phyloP scores from a whole-genome alignment of 2,329 filamentous ascomycete genomes.

The Cladophialophora psammophila region DNA sequence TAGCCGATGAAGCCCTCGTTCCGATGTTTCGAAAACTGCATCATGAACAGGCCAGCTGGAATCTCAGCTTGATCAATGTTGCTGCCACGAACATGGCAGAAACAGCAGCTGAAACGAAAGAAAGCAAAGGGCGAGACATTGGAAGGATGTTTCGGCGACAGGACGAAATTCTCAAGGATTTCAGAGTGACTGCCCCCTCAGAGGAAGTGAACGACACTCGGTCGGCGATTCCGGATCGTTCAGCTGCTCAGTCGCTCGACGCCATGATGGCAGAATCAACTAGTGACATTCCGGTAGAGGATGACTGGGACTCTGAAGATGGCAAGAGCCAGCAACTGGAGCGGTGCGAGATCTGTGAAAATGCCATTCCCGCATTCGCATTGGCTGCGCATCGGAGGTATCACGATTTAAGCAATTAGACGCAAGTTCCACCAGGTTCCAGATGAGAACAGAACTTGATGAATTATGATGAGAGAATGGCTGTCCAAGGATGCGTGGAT shows the following conservation, averaged over 20 bases:
- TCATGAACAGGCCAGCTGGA: constrained; percentile 73
- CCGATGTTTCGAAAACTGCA: constrained; percentile 79
- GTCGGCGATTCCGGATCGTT: background rate
- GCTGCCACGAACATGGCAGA: constrained; percentile 84
- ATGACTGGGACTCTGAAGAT: constrained; percentile 36
- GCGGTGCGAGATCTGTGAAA: constrained; percentile 35
- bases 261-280: background rate
- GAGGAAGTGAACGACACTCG: constrained; percentile 9
- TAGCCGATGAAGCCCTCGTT: constrained; percentile 73
- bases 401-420: constrained; percentile 33
- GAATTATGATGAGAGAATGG: background rate
- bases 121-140: constrained; percentile 76
- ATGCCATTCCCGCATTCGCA: constrained; percentile 37
- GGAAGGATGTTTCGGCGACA: constrained; percentile 81
- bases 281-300: background rate
- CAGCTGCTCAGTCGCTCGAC: background rate
- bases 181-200: constrained; percentile 55
- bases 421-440: background rate
- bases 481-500: background rate
- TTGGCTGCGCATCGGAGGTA: constrained; percentile 35
- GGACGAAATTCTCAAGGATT: constrained; percentile 72
- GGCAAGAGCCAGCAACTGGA: constrained; percentile 27
- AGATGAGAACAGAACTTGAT: constrained; percentile 1
- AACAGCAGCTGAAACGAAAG: constrained; percentile 59
- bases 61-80: constrained; percentile 83